A percentile compares a stretch with the other conserved stretches of the same genome.
Conservation (phyloP, 2,329 filamentous ascomycete genomes). For the Fusarium haematococcum region DNA sequence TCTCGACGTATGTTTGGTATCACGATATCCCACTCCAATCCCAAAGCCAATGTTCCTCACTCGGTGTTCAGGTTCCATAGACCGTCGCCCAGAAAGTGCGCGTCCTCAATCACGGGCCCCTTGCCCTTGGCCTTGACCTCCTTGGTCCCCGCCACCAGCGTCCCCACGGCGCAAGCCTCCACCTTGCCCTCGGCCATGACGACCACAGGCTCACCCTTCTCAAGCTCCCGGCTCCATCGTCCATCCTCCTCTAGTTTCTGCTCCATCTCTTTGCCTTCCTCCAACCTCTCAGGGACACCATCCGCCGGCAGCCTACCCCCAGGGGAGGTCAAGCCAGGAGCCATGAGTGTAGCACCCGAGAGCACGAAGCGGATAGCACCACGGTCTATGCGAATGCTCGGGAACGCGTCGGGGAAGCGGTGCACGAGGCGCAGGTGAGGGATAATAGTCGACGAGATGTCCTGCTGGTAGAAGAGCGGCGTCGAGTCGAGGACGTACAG, state of each 20-base stretch:
- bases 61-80: conserved; percentile 79
- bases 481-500: conserved; percentile 85
- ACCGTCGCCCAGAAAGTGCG: conserved; percentile 94
- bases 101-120: conserved; percentile 91
- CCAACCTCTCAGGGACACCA: conserved; percentile 47
- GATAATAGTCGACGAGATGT: conserved; percentile 78
- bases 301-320: conserved; percentile 82
- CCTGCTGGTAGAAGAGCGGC: conserved; percentile 93
- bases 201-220: conserved; percentile 86
- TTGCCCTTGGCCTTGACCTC: conserved; percentile 96
- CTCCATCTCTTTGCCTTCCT: conserved; percentile 58
- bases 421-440: conserved; percentile 93
- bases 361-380: conserved; percentile 98
- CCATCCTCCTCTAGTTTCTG: conserved; percentile 61
- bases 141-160: conserved; percentile 84
- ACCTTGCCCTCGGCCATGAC: conserved; percentile 94
- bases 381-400: conserved; percentile 88
- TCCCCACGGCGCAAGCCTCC: conserved; percentile 88
- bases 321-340: conserved; percentile 86
- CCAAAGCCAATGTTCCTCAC: background rate
- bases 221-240: conserved; percentile 74
- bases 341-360: conserved; percentile 94
- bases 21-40: conserved; percentile 21
- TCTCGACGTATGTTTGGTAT: conserved; percentile 33
- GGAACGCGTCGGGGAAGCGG: conserved; percentile 86